phyloP scores from a whole-genome alignment of 129 eudicot genomes.

The Solidago caesia region DNA sequence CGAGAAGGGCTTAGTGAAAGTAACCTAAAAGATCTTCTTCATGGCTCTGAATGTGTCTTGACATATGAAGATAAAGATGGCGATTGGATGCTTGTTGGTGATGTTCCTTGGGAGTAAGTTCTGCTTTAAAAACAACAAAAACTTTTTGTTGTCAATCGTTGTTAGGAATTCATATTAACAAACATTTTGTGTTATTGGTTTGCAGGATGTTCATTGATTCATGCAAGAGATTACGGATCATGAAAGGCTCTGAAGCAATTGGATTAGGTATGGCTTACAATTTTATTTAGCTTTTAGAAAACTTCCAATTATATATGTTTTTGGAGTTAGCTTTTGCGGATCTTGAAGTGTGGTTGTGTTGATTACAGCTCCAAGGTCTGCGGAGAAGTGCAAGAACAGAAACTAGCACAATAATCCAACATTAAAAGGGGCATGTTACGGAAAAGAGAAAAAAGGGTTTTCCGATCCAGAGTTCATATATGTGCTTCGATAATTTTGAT shows the following conservation, averaged over 20 bases:
- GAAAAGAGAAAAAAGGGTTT: conserved; percentile 25
- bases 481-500: conserved; percentile 32
- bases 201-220: conserved; percentile 83
- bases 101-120: conserved; percentile 98
- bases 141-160: no score
- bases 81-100: conserved; percentile 99
- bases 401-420: conserved; percentile 30
- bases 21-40: conserved; percentile 57
- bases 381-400: conserved; percentile 55
- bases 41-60: conserved; percentile 78
- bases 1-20: conserved; percentile 65
- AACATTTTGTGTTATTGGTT: conserved; percentile 7
- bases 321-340: not conserved
- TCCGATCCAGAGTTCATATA: conserved; percentile 20
- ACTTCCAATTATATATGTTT: not conserved
- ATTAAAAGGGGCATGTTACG: conserved; percentile 17
- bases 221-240: conserved; percentile 91
- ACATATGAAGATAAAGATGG: conserved; percentile 97
- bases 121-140: not conserved
- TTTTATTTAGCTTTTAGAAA: not conserved
- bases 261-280: conserved; percentile 62
- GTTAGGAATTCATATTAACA: no score
- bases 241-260: conserved; percentile 92
- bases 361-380: conserved; percentile 70
- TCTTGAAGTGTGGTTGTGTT: conserved; percentile 1